Percentiles rank a stretch among this genome's conserved stretches.
Conservation (phyloP, 2,329 filamentous ascomycete genomes). For the Herpotrichia juniperi region DNA sequence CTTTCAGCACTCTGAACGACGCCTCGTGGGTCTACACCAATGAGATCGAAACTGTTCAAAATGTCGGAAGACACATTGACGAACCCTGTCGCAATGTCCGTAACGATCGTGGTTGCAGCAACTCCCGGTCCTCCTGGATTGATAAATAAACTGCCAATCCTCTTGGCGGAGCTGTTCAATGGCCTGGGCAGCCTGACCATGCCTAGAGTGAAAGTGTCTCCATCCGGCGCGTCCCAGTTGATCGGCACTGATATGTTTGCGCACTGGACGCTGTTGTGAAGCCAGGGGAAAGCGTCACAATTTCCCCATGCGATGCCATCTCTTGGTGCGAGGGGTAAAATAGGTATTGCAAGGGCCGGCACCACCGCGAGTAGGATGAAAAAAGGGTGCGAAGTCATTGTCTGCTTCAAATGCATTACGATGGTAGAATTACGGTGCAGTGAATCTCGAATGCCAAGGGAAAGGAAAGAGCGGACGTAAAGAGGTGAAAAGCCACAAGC, state of each 20-base stretch:
- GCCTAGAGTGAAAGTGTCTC: conserved; percentile 33
- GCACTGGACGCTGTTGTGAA: conserved; percentile 23
- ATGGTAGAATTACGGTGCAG: no score
- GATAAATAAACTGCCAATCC: conserved; percentile 47
- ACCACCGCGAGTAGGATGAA: no score
- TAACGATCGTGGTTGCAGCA: conserved; percentile 31
- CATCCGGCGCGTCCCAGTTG: conserved; percentile 37
- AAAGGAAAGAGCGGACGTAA: no score
- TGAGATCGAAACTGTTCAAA: conserved; percentile 48
- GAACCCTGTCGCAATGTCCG: conserved; percentile 10
- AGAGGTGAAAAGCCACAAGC: no score
- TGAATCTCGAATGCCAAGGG: no score
- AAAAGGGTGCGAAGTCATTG: no score
- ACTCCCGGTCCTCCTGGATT: conserved; percentile 52
- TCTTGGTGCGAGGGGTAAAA: no score
- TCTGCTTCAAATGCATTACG: no score
- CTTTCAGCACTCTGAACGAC: conserved; percentile 50
- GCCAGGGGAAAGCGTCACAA: no score
- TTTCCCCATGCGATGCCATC: no score
- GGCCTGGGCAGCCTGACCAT: conserved; percentile 26
- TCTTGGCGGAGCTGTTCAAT: conserved; percentile 19
- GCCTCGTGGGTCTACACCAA: conserved; percentile 54
- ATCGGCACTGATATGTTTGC: conserved; percentile 34
- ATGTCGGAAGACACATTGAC: background rate
- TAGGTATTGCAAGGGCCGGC: no score